phyloP scores from a whole-genome alignment of 495 filamentous ascomycete species.

The Sphaerosporella brunnea region DNA sequence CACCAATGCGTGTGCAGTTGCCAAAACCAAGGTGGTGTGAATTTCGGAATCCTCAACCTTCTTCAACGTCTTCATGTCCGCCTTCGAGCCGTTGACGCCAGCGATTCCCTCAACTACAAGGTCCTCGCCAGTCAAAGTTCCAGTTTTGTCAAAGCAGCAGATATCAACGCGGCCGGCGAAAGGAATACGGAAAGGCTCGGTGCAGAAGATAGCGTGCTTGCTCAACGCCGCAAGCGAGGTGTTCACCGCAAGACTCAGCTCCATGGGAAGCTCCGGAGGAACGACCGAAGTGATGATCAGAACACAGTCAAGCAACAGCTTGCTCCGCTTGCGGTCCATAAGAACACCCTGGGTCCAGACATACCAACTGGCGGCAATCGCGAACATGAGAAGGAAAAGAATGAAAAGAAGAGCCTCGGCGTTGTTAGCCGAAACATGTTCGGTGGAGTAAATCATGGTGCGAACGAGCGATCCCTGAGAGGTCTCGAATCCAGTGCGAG shows the following conservation, averaged over 20 bases:
- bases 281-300: constrained; percentile 96
- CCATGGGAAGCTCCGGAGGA: constrained; percentile 94
- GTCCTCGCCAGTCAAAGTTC: constrained; percentile 91
- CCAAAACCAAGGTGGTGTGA: constrained; percentile 82
- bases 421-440: constrained; percentile 95
- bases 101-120: constrained; percentile 95
- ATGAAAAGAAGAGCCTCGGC: constrained; percentile 89
- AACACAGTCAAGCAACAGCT: constrained; percentile 91
- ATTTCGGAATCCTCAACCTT: constrained; percentile 34
- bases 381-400: constrained; percentile 87
- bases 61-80: constrained; percentile 30
- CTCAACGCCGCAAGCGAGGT: constrained; percentile 92
- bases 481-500: constrained; percentile 97
- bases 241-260: constrained; percentile 91
- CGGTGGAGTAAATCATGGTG: constrained; percentile 99
- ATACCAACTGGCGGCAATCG: constrained; percentile 97
- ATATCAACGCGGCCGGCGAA: constrained; percentile 91
- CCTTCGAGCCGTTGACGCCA: constrained; percentile 60
- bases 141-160: constrained; percentile 98
- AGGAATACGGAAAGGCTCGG: constrained; percentile 97
- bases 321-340: constrained; percentile 87
- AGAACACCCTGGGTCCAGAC: constrained; percentile 93
- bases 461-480: constrained; percentile 93
- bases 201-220: constrained; percentile 94
- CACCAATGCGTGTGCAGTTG: constrained; percentile 87